Evolutionary conservation across 2,329 filamentous ascomycete genomes (phyloP), one percentile per base, ranked within the genome.

Genomic region (Daldinia sp.): DNA sequence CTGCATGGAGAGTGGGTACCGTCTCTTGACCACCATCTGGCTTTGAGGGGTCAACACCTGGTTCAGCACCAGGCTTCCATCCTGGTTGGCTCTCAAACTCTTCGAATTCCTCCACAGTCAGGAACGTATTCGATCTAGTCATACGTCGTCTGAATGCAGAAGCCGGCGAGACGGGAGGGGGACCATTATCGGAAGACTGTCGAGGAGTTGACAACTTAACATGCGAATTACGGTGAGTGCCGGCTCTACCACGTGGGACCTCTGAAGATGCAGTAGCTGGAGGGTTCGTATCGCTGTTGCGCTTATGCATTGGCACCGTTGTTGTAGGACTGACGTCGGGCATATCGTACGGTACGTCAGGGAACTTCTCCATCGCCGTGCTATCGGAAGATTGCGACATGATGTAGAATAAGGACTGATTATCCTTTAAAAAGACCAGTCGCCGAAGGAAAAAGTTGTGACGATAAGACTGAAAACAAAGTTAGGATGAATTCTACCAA

Each of bases 11-110:
- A 84, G 85, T 44, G 1, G 75, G 73, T 18, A 67, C 50, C 1
- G 63, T 66, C 4, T 75, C 74, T 20, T 90, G 87, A 1, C 88
- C 87, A 41, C 88, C 89, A 74, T 92, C 89, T 0, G 88, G 84
- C 67, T 90, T 89, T 53, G 83, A 84, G 1, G 91, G 90, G 72
- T 93, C 91, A 69, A 92, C 87, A 1, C 92, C 92, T 0, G 92
- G 92, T 74, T 93, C 92, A 6, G 87, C 85, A n/a, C 88, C 88
- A 3, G 88, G 86, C 33, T 84, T 82, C 86, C 86, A 88, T 62
- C 83, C 83, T 0, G 81, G 81, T 3, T 80, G 77, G 6, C 80
- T 67, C 33, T 77, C 74, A 50, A 71, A 77, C 5, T 76, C 82
- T 64, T 85, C 83, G 55, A 81, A 82, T 64, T 85, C 81, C 10